These are phyloP conservation scores for Pezicula carpinea DNA, from an alignment of 2,329 filamentous ascomycete genomes.

Conservation along the genomic window DNA sequence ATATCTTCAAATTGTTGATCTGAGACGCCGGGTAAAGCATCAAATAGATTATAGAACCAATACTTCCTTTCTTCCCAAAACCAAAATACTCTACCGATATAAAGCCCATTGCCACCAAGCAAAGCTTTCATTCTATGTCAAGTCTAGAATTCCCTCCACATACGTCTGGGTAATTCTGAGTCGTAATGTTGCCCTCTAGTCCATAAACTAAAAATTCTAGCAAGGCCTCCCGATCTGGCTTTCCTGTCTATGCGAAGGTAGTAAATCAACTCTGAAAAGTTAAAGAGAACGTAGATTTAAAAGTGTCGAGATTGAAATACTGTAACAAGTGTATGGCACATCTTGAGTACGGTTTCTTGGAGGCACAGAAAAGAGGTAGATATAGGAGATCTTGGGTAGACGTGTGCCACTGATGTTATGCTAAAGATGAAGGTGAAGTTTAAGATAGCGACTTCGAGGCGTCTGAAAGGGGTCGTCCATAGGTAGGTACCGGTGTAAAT, in stretches of 20 bases:
- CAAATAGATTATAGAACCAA: too few species aligned
- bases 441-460: conserved; percentile 35
- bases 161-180: not conserved
- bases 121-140: not conserved
- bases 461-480: conserved; percentile 32
- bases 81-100: not conserved
- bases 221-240: conserved; percentile 15
- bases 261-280: conserved; percentile 29
- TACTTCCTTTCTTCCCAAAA: too few species aligned
- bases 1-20: too few species aligned
- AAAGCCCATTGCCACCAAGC: not conserved
- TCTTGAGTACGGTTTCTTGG: conserved; percentile 47
- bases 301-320: conserved; percentile 12
- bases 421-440: conserved; percentile 45
- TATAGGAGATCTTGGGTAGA: conserved; percentile 40
- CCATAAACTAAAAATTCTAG: not conserved
- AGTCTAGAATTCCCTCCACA: not conserved
- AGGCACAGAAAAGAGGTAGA: conserved; percentile 45
- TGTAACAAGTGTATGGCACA: conserved; percentile 44
- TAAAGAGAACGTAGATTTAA: conserved; percentile 19
- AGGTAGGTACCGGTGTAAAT: conserved; percentile 1
- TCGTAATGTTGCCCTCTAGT: not conserved
- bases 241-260: conserved; percentile 23
- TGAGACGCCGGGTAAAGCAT: too few species aligned
- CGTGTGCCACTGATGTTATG: conserved; percentile 41